These are phyloP conservation scores for Coemansia sp. DNA, from an alignment of 192 early-diverging fungal genomes.

Conservation along the genomic window DNA sequence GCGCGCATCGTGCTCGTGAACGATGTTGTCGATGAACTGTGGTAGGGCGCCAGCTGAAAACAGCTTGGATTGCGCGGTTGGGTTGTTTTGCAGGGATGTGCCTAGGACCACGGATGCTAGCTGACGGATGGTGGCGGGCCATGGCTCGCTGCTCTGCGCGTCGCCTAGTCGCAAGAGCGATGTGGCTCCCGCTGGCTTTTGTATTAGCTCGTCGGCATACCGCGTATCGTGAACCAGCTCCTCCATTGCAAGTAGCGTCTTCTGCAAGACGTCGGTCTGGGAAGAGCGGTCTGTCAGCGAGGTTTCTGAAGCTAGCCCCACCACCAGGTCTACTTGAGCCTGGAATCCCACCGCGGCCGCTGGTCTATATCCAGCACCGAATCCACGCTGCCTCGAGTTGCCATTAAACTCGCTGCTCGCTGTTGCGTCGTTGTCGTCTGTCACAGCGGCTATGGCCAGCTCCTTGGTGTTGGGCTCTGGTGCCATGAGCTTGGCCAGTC, in stretches of 20 bases:
- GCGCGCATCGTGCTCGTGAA: slow-evolving; percentile 13
- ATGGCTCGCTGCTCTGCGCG: slow-evolving; percentile 8
- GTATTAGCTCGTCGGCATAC: slow-evolving; percentile 58
- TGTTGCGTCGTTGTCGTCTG: neutral
- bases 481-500: slow-evolving; percentile 62
- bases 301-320: neutral
- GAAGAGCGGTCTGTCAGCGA: neutral
- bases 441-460: slow-evolving; percentile 2
- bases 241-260: slow-evolving; percentile 57
- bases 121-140: slow-evolving; percentile 33
- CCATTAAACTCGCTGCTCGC: neutral
- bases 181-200: slow-evolving; percentile 23
- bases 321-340: slow-evolving; percentile 34
- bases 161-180: slow-evolving; percentile 43
- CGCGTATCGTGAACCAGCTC: slow-evolving; percentile 62
- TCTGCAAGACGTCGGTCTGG: slow-evolving; percentile 14
- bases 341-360: slow-evolving; percentile 18
- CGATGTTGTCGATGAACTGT: slow-evolving; percentile 16
- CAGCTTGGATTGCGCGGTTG: slow-evolving; percentile 20
- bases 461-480: slow-evolving; percentile 5
- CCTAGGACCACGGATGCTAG: slow-evolving; percentile 58
- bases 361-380: neutral
- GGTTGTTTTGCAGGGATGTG: slow-evolving; percentile 60
- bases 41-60: slow-evolving; percentile 18
- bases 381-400: neutral